These are phyloP conservation scores for Diaporthe australafricana DNA, from an alignment of 2,329 filamentous ascomycete species.

Conservation along the genomic window DNA sequence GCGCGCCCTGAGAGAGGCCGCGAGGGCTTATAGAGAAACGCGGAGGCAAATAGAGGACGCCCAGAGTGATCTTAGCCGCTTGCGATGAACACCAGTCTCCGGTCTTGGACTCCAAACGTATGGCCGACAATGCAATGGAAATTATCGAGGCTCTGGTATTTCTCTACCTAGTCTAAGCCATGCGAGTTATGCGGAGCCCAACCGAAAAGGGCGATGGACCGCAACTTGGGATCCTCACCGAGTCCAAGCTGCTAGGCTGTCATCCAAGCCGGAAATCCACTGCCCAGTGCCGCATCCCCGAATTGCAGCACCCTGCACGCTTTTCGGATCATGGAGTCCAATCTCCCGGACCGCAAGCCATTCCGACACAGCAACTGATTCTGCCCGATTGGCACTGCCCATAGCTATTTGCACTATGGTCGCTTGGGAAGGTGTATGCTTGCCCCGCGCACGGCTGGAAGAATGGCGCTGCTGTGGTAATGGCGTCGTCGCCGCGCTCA, in stretches of 20 bases:
- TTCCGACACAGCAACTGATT: constrained; percentile 13
- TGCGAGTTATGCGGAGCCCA: background rate
- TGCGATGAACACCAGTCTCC: constrained; percentile 14
- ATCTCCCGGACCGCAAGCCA: background rate
- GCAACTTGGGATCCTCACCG: background rate
- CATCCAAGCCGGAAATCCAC: background rate
- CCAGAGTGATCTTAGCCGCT: constrained; percentile 54
- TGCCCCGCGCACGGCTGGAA: constrained; percentile 30
- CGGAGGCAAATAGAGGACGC: constrained; percentile 62
- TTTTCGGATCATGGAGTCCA: background rate
- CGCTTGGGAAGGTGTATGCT: constrained; percentile 34
- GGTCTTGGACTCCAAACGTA: background rate
- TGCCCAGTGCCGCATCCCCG: background rate
- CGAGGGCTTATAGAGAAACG: constrained; percentile 62
- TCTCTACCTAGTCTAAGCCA: background rate
- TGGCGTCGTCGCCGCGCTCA: constrained; percentile 20
- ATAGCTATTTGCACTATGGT: constrained; percentile 38
- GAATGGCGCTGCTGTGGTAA: constrained; percentile 29
- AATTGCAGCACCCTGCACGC: background rate
- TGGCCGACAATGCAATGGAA: background rate
- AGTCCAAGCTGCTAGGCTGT: background rate
- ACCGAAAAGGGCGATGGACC: background rate
- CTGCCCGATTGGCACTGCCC: constrained; percentile 3
- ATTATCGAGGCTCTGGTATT: background rate
- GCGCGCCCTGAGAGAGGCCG: constrained; percentile 65